A percentile compares a stretch with the other conserved stretches of the same genome.
phyloP scores from a whole-genome alignment of 2,329 filamentous ascomycete species.

The Orbilia ellipsospora region DNA sequence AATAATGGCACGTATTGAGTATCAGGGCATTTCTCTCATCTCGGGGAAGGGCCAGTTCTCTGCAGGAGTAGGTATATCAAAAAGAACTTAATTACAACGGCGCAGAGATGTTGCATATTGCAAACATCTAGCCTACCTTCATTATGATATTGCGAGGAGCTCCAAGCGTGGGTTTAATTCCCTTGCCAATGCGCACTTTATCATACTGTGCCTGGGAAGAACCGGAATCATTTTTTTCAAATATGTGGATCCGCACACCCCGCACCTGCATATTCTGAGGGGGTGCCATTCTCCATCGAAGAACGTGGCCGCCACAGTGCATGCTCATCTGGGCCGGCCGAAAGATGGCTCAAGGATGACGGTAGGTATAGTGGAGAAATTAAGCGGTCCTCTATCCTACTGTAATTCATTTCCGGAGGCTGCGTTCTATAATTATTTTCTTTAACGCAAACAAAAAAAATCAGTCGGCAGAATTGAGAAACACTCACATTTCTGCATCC shows the following conservation, averaged over 20 bases:
- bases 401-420: neutral
- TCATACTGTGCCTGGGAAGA: neutral
- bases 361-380: conserved; percentile 26
- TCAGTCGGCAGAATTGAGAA: conserved; percentile 30
- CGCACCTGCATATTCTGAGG: conserved; percentile 3
- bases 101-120: conserved; percentile 26
- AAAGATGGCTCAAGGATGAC: conserved; percentile 34
- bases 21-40: conserved; percentile 9
- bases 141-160: conserved; percentile 17
- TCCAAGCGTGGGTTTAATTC: neutral
- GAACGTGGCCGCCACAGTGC: conserved; percentile 46
- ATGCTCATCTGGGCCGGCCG: conserved; percentile 1
- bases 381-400: conserved; percentile 2
- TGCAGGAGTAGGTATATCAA: conserved; percentile 28
- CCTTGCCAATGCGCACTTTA: neutral
- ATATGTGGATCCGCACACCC: neutral
- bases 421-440: neutral
- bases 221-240: neutral
- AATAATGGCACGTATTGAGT: neutral
- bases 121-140: conserved; percentile 5
- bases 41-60: conserved; percentile 19
- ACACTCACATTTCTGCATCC: conserved; percentile 15
- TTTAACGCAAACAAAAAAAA: too few species aligned
- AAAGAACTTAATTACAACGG: conserved; percentile 22
- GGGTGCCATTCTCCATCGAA: conserved; percentile 1